Conservation (phyloP, 2,329 filamentous ascomycete species). For the Aspergillus tamarii region DNA sequence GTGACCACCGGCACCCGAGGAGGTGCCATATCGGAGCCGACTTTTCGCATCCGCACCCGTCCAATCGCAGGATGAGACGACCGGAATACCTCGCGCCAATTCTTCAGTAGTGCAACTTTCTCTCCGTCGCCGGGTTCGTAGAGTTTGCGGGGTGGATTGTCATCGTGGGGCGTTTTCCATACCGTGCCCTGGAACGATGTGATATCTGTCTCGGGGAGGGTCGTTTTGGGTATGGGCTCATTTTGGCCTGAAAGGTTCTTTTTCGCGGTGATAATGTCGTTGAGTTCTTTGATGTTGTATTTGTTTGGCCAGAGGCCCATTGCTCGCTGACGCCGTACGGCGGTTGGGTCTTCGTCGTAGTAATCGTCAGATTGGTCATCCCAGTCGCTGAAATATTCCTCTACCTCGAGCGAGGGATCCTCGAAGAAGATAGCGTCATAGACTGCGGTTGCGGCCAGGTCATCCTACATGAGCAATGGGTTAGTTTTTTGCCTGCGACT, state of each 20-base stretch:
- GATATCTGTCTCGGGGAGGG: slow-evolving; percentile 22
- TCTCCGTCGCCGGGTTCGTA: slow-evolving; percentile 46
- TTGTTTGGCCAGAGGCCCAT: slow-evolving; percentile 16
- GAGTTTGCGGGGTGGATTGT: slow-evolving; percentile 29
- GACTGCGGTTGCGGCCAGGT: slow-evolving; percentile 46
- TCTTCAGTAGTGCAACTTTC: slow-evolving; percentile 48
- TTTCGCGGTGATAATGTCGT: slow-evolving; percentile 14
- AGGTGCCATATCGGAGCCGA: slow-evolving; percentile 9
- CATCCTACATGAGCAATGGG: slow-evolving; percentile 36
- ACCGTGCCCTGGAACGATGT: slow-evolving; percentile 44
- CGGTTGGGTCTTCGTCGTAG: slow-evolving; percentile 47
- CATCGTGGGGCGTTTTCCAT: slow-evolving; percentile 39
- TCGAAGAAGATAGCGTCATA: slow-evolving; percentile 45
- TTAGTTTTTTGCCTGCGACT: background rate
- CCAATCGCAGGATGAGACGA: slow-evolving; percentile 36
- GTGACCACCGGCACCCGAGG: background rate
- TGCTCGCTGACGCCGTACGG: slow-evolving; percentile 27
- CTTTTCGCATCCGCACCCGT: slow-evolving; percentile 23
- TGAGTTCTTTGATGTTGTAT: slow-evolving; percentile 1
- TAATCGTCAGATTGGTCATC: slow-evolving; percentile 51
- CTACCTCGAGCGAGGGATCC: slow-evolving; percentile 42
- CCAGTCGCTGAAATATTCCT: slow-evolving; percentile 49
- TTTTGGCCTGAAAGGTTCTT: slow-evolving; percentile 18
- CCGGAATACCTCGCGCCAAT: slow-evolving; percentile 51
- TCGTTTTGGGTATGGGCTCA: background rate